phyloP scores from a whole-genome alignment of 31 red algal genomes.

The Porphyra umbilicalis region DNA sequence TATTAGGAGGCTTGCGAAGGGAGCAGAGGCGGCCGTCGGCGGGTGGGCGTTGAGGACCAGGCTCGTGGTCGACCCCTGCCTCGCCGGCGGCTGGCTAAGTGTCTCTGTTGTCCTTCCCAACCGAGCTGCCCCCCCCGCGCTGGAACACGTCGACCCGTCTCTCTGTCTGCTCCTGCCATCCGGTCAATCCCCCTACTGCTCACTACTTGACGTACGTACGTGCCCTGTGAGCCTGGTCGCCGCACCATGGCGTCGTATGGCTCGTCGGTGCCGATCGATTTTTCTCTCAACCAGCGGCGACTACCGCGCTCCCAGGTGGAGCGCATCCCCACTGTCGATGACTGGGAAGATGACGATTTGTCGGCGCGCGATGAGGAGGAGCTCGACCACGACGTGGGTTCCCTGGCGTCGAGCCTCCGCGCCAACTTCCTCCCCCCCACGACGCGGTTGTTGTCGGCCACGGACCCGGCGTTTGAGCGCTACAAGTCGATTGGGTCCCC shows the following conservation, averaged over 20 bases:
- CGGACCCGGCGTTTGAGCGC: not conserved
- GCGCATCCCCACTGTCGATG: slow-evolving; percentile 49
- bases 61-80: too few relatives aligned
- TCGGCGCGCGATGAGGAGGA: not conserved
- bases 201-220: too few relatives aligned
- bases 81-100: too few relatives aligned
- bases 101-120: too few relatives aligned
- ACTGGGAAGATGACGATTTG: slow-evolving; percentile 14
- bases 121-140: too few relatives aligned
- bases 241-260: slow-evolving; percentile 55
- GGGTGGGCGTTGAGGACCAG: too few relatives aligned
- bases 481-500: slow-evolving; percentile 40
- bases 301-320: slow-evolving; percentile 70
- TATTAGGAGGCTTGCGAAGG: too few relatives aligned
- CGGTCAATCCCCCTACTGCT: too few relatives aligned
- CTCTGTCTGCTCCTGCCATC: too few relatives aligned
- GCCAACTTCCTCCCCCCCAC: slow-evolving; percentile 70
- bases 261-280: slow-evolving; percentile 39
- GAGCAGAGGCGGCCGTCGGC: too few relatives aligned
- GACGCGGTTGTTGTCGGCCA: not conserved
- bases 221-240: too few relatives aligned
- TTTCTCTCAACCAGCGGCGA: slow-evolving; percentile 67
- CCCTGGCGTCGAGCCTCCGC: slow-evolving; percentile 41
- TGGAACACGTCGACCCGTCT: too few relatives aligned
- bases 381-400: slow-evolving; percentile 9